A percentile compares a stretch with the other conserved stretches of the same genome.
Evolutionary conservation across 129 eudicot genomes (phyloP).

Genomic region (Flaveria sonorensis): DNA sequence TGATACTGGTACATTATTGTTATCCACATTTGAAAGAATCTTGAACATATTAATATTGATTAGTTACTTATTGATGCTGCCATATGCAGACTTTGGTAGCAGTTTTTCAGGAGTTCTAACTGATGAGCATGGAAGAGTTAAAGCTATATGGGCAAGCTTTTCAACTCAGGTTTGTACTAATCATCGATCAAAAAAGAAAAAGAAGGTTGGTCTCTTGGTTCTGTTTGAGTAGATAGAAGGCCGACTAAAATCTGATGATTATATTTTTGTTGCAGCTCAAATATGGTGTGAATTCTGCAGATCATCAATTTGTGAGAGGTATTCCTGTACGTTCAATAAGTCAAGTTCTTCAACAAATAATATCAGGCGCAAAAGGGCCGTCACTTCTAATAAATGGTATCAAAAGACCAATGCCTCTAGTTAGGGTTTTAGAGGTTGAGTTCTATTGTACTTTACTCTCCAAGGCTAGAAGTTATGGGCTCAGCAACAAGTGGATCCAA

Average conservation of each 20-base stretch:
- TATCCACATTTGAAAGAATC: slow-evolving; percentile 11
- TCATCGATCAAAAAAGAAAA: slow-evolving; percentile 27
- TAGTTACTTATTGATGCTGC: slow-evolving; percentile 16
- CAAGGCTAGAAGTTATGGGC: slow-evolving; percentile 94
- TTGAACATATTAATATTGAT: slow-evolving; percentile 1
- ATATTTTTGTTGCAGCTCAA: slow-evolving; percentile 58
- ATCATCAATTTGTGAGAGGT: slow-evolving; percentile 89
- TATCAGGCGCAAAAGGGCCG: slow-evolving; percentile 69
- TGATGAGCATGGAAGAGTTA: slow-evolving; percentile 87
- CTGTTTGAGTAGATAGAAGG: slow-evolving; percentile 22
- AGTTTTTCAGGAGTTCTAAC: slow-evolving; percentile 86
- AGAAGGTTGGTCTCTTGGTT: slow-evolving; percentile 14
- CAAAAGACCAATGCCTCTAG: slow-evolving; percentile 76
- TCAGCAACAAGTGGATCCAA: slow-evolving; percentile 78
- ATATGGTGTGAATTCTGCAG: slow-evolving; percentile 66
- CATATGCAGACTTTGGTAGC: slow-evolving; percentile 82
- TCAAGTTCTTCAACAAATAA: slow-evolving; percentile 65
- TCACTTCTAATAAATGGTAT: slow-evolving; percentile 83
- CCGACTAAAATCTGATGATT: slow-evolving; percentile 21
- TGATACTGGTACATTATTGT: slow-evolving; percentile 2
- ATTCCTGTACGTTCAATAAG: slow-evolving; percentile 72
- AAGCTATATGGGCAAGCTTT: slow-evolving; percentile 93
- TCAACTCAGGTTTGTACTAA: slow-evolving; percentile 76
- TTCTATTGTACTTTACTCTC: slow-evolving; percentile 85
- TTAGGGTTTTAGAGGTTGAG: slow-evolving; percentile 85